Conservation (phyloP, 495 filamentous ascomycete genomes). For the Tuber aestivum region DNA sequence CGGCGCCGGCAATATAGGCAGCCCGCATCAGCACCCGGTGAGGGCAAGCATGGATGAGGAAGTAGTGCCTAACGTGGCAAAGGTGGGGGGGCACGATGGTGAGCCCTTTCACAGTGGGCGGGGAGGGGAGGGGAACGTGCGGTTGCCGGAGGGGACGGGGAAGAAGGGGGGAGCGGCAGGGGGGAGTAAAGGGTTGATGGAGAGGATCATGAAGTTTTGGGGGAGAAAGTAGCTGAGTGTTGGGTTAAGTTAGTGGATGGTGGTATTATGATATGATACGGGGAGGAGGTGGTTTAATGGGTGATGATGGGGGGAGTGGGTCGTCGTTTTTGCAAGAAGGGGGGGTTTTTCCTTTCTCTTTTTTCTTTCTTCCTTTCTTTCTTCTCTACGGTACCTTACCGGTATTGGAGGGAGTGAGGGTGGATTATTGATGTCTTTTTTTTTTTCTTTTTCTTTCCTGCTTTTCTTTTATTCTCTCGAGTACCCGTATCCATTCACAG, state of each 20-base stretch:
- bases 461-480: no score
- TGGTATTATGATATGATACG: no score
- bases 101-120: constrained; percentile 34
- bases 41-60: constrained; percentile 35
- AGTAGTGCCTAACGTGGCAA: constrained; percentile 36
- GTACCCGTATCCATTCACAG: background rate
- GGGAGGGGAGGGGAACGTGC: constrained; percentile 21
- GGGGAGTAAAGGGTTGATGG: constrained; percentile 22
- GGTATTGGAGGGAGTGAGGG: no score
- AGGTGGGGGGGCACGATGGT: constrained; percentile 20
- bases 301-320: background rate
- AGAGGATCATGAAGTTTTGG: constrained; percentile 26
- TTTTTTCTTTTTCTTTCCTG: background rate
- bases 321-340: no score
- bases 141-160: constrained; percentile 25
- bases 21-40: constrained; percentile 21
- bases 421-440: constrained; percentile 7
- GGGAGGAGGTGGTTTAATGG: background rate
- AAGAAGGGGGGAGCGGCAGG: constrained; percentile 26
- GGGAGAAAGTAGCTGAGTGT: constrained; percentile 1
- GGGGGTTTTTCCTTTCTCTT: background rate
- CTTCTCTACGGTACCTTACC: no score
- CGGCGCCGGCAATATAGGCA: constrained; percentile 40
- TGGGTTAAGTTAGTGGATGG: background rate
- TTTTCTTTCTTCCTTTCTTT: background rate